phyloP scores from a whole-genome alignment of 176 grass and related monocot species.

The Triticum dicoccoides region DNA sequence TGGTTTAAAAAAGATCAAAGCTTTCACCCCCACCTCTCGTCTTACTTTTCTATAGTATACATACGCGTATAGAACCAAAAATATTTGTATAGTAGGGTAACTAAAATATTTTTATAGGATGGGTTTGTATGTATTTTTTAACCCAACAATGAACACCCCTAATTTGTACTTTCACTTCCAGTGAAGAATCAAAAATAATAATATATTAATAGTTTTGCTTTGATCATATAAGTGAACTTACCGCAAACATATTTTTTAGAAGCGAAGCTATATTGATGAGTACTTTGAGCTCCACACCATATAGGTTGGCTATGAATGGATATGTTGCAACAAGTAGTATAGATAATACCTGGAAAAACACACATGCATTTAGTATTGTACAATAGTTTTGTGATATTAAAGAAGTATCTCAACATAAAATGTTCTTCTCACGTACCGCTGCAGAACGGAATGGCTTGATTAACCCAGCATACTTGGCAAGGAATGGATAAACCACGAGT shows the following conservation, averaged over 20 bases:
- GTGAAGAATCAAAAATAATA: too few species aligned
- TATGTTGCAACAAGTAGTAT: slow-evolving; percentile 48
- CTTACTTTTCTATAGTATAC: too few species aligned
- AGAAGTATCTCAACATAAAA: slow-evolving; percentile 1
- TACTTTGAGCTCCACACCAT: slow-evolving; percentile 43
- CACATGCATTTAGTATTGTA: background rate
- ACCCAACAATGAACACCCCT: too few species aligned
- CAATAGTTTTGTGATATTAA: background rate
- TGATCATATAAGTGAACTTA: slow-evolving; percentile 24
- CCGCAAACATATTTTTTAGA: slow-evolving; percentile 50
- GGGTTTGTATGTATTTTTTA: too few species aligned
- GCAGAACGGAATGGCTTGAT: slow-evolving; percentile 41
- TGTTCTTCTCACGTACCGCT: slow-evolving; percentile 28
- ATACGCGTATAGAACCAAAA: too few species aligned
- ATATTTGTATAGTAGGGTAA: too few species aligned
- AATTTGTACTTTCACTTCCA: too few species aligned
- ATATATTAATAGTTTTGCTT: background rate
- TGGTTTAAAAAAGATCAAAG: too few species aligned
- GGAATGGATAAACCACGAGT: slow-evolving; percentile 44
- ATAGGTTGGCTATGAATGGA: slow-evolving; percentile 47
- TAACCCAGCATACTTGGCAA: slow-evolving; percentile 39
- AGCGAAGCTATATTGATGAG: slow-evolving; percentile 49
- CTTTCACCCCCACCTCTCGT: too few species aligned
- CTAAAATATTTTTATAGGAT: too few species aligned
- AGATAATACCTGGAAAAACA: slow-evolving; percentile 45